Evolutionary conservation across 306 rosid genomes (phyloP).

Genomic region (Gillenia trifoliata): DNA sequence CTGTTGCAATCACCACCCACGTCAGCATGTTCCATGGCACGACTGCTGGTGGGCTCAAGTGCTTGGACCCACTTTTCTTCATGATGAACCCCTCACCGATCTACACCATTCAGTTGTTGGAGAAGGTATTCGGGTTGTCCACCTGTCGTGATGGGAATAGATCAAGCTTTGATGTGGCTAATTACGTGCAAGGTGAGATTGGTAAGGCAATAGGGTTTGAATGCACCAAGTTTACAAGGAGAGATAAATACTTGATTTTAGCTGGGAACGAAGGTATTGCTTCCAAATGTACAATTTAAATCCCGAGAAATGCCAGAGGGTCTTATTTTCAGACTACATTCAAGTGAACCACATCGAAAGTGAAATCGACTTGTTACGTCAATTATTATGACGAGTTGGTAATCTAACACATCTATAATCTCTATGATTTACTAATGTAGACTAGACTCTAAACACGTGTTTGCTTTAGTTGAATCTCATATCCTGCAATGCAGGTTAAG

Average conservation of each 20-base stretch:
- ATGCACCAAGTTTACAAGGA: constrained; percentile 64
- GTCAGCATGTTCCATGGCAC: constrained; percentile 87
- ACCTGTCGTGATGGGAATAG: background rate
- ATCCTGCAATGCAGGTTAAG: too few species aligned
- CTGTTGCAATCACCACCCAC: constrained; percentile 52
- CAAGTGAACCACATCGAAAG: too few species aligned
- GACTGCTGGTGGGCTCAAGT: constrained; percentile 77
- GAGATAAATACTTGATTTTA: constrained; percentile 72
- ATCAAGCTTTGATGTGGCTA: constrained; percentile 53
- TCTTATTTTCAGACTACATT: too few species aligned
- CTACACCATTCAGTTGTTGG: constrained; percentile 41
- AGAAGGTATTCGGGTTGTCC: constrained; percentile 15
- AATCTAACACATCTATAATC: too few species aligned
- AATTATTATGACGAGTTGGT: too few species aligned
- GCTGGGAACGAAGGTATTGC: constrained; percentile 83
- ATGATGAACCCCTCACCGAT: constrained; percentile 61
- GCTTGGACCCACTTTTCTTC: constrained; percentile 71
- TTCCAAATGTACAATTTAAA: background rate
- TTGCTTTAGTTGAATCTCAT: too few species aligned
- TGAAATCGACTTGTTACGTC: too few species aligned
- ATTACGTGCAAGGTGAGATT: constrained; percentile 47
- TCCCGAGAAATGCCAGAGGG: too few species aligned
- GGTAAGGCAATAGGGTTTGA: constrained; percentile 51
- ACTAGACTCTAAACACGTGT: too few species aligned
- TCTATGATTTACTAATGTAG: too few species aligned